Base-by-base conservation (phyloP, 108 stramenopile genomes). In the Hondaea fermentalgiana region DNA sequence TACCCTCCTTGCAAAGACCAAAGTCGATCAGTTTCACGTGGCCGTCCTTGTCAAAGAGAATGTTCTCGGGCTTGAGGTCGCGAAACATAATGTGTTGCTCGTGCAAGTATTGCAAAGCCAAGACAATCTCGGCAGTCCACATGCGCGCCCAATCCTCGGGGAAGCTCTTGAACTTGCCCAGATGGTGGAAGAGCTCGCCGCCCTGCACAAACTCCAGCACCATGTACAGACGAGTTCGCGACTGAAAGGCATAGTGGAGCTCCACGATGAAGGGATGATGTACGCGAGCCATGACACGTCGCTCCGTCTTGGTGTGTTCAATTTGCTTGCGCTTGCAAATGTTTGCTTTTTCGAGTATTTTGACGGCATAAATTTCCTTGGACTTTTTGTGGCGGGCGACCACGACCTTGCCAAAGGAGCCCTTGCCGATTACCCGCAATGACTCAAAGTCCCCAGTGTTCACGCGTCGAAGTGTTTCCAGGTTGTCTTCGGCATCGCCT, bases 21-120 rank as follows among this genome's bases (percentile, higher is more conserved):
- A 92, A 92, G 89, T 92, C 92, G 47, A 89, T 89, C 23, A 92
- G 89, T 57, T 91, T 71, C 14, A 89, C 19, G 55, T 90, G 72
- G 47, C 92, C 58, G 4, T 93, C 91, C 3, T 87, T 60, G 88
- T 92, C 93, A 17, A 93, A 90, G 44, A 94, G 91, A 5, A 94
- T 92, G 88, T 94, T 94, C 87, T 94, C 94, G 16, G 94, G 94
- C 88, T 94, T 94, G 59, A 94, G 92, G 69, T 93, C 93, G 35
- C 92, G 90, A 90, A 92, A 93, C 87, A 92, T 89, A 43, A 93
- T 88, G 35, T 91, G 87, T 51, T 87, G 60, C 21, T 44, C 25
- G 87, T 94, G 94, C 60, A 94, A 69, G 55, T 93, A 90, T 64
- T 92, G 87, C 5, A 94, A 58, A 35, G 94, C 94, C 8, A 87